Percentiles rank a stretch among this genome's conserved stretches.
Evolutionary conservation across 1,139 yeast genomes (phyloP).

Genomic region (Waltiozyma solani): DNA sequence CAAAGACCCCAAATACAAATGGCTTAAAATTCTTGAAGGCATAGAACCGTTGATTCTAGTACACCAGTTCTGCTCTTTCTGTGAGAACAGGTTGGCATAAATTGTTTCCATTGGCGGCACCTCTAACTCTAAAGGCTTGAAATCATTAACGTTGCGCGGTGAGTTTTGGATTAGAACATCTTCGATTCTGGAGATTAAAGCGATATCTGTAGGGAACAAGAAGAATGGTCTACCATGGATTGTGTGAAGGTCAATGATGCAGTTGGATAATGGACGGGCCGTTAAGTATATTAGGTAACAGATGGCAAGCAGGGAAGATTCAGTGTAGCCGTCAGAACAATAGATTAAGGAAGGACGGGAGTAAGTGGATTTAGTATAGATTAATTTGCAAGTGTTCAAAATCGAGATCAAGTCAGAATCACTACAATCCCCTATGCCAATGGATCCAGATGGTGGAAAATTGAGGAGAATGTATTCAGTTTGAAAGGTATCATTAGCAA

Average conservation of each 20-base stretch:
- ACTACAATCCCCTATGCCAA: constrained; percentile 56
- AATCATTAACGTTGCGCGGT: constrained; percentile 26
- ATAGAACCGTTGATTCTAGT: constrained; percentile 26
- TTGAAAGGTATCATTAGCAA: constrained; percentile 17
- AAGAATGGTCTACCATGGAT: constrained; percentile 72
- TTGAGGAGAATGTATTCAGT: constrained; percentile 34
- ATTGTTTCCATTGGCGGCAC: constrained; percentile 10
- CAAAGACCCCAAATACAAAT: constrained; percentile 78
- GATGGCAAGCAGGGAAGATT: constrained; percentile 64
- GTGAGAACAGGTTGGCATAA: constrained; percentile 10
- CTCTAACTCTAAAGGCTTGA: constrained; percentile 8
- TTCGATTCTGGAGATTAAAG: constrained; percentile 54
- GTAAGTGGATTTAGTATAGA: constrained; percentile 31
- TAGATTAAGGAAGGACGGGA: constrained; percentile 37
- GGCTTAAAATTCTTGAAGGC: constrained; percentile 58
- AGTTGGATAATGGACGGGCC: constrained; percentile 38
- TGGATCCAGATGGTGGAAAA: constrained; percentile 80
- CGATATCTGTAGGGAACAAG: constrained; percentile 68
- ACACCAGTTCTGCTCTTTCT: constrained; percentile 15
- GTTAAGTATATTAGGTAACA: constrained; percentile 63
- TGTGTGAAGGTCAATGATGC: constrained; percentile 47
- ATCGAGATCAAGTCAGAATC: constrained; percentile 45
- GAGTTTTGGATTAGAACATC: constrained; percentile 45
- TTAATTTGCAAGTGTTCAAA: constrained; percentile 52
- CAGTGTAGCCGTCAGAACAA: constrained; percentile 91